Percentiles rank a stretch among this genome's conserved stretches.
These are phyloP conservation scores for Hirsutella minnesotensis DNA, from an alignment of 2,329 filamentous ascomycete species.

Conservation along the genomic window DNA sequence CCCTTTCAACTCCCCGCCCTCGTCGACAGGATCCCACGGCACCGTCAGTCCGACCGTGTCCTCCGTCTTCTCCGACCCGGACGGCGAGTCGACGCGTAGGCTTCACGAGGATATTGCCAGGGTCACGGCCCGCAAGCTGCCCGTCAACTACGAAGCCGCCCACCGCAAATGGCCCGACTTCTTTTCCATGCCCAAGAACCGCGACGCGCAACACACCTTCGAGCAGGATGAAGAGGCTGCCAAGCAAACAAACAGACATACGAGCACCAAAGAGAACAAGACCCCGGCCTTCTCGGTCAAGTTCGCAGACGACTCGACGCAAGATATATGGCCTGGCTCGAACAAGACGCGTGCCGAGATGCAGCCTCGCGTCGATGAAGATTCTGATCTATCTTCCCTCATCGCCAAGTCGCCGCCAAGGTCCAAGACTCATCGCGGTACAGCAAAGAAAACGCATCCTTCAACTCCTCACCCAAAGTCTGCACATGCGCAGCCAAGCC, in stretches of 20 bases:
- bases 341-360: slow-evolving; percentile 35
- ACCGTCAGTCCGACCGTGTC: slow-evolving; percentile 42
- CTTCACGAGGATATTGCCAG: slow-evolving; percentile 37
- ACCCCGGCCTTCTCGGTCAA: slow-evolving; percentile 21
- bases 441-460: slow-evolving; percentile 17
- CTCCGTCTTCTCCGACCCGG: slow-evolving; percentile 39
- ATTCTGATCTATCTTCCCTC: slow-evolving; percentile 35
- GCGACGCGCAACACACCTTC: slow-evolving; percentile 11
- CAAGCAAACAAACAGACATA: slow-evolving; percentile 19
- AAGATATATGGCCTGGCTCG: slow-evolving; percentile 26
- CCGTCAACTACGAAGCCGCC: slow-evolving; percentile 32
- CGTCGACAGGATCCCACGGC: slow-evolving; percentile 45
- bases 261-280: slow-evolving; percentile 31
- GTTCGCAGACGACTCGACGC: slow-evolving; percentile 29
- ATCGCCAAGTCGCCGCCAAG: slow-evolving; percentile 27
- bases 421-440: slow-evolving; percentile 12
- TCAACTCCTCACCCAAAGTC: slow-evolving; percentile 25
- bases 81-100: slow-evolving; percentile 40
- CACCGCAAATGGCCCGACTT: slow-evolving; percentile 42
- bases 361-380: slow-evolving; percentile 42
- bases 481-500: slow-evolving; percentile 14
- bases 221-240: slow-evolving; percentile 18
- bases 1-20: slow-evolving; percentile 46
- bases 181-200: slow-evolving; percentile 27
- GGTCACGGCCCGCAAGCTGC: slow-evolving; percentile 26